Percentiles rank a stretch among this genome's conserved stretches.
These are phyloP conservation scores for Ustilago sp. DNA, from an alignment of 1,284 basidiomycete genomes.

Conservation along the genomic window DNA sequence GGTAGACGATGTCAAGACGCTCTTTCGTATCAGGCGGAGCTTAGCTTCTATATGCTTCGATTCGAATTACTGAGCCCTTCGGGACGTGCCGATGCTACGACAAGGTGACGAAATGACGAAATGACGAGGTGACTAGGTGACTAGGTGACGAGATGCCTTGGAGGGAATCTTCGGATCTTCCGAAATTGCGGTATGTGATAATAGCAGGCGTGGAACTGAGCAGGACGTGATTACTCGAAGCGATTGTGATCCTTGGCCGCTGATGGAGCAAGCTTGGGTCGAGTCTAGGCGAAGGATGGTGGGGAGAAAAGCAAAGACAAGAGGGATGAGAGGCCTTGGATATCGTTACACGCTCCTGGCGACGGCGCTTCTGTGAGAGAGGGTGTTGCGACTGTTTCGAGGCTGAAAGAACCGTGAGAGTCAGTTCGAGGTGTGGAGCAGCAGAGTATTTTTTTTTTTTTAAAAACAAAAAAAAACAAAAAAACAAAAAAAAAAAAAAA, in stretches of 20 bases:
- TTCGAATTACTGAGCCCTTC: background rate
- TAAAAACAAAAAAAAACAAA: too few relatives aligned
- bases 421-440: conserved; percentile 6
- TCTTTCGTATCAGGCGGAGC: background rate
- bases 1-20: background rate
- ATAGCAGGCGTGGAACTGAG: background rate
- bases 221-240: background rate
- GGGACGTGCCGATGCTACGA: background rate
- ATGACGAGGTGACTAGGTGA: too few relatives aligned
- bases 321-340: background rate
- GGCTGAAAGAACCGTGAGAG: background rate
- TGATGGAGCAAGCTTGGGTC: background rate
- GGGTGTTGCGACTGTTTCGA: background rate
- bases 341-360: too few relatives aligned
- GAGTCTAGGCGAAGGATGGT: background rate
- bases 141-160: background rate
- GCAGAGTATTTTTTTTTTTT: too few relatives aligned
- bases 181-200: background rate
- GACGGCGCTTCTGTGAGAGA: background rate
- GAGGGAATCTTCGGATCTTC: background rate
- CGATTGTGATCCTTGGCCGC: background rate
- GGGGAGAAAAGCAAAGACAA: background rate
- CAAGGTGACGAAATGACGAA: background rate
- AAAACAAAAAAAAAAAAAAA: too few relatives aligned
- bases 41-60: background rate